Evolutionary conservation across 495 filamentous ascomycete species (phyloP), one percentile per base, ranked within the genome.

Genomic region (Physcia stellaris): DNA sequence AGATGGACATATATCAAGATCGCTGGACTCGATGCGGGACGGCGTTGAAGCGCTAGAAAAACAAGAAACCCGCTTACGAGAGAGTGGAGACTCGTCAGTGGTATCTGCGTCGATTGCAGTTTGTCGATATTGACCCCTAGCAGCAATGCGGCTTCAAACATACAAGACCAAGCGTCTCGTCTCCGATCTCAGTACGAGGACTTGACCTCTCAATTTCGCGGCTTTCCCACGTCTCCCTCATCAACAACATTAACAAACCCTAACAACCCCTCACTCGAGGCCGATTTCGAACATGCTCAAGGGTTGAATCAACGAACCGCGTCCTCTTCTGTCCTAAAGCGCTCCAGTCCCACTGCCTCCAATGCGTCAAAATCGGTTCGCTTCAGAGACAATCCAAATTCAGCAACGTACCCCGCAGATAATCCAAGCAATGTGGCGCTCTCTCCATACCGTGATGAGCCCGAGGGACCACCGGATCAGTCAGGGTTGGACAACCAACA

Each of bases 1-100:
- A 59, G 86, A 92, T 66, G 79, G 79, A 22, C 81, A 92, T 47
- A 90, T 95, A 45, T 86, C 85, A 4, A 69, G 83, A 30, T 94
- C 86, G 7, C 70, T 98, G 28, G 83, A 92, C 22, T 82, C 81
- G 26, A 71, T 98, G 35, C 74, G 74, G 29, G 83, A 86, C 45
- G 86, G 90, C 12, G 71, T 98, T 46, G 77, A 85, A 46, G 58
- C 70, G 10, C 63, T 93, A 17, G 77, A 83, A 49, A 67, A 73
- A 32, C 79, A 90, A 45, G 63, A 76, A 43, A 56, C 60, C 37
- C 66, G 71, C 21, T 57, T 84, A 22, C 64, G 77, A 40, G 70
- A 75, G 27, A 60, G 61, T 15, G 70, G 75, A 45, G 79, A 90
- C 38, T 38, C 55, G 64, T 67, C 49, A 18, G 57, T 47, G 9